Conservation (phyloP, 176 grass and related monocot genomes). For the Avena atlantica region DNA sequence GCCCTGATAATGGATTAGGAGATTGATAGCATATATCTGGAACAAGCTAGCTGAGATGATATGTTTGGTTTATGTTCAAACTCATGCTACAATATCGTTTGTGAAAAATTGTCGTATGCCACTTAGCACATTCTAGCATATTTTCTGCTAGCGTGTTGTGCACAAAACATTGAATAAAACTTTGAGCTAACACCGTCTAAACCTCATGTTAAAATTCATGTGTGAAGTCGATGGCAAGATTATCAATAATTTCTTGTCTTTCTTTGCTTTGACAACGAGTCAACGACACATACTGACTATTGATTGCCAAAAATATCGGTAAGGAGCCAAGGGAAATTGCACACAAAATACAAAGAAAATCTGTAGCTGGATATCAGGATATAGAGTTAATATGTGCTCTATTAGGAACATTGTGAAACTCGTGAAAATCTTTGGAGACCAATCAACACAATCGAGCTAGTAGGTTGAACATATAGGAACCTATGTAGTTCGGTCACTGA, state of each 20-base stretch:
- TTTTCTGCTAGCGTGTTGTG: not conserved
- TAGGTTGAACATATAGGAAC: too few relatives aligned
- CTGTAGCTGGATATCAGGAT: too few relatives aligned
- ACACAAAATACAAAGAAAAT: too few relatives aligned
- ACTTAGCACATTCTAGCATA: not conserved
- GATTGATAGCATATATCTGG: not conserved
- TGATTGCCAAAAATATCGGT: too few relatives aligned
- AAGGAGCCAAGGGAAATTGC: too few relatives aligned
- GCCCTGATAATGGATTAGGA: not conserved
- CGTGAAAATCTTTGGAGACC: too few relatives aligned
- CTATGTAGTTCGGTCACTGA: too few relatives aligned
- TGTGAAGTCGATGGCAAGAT: not conserved
- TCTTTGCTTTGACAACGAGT: not conserved
- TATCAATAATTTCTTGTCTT: not conserved
- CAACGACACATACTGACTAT: too few relatives aligned
- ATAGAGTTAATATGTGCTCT: too few relatives aligned
- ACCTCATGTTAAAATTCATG: not conserved
- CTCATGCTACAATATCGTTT: not conserved
- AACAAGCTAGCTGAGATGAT: not conserved
- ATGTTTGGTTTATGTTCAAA: not conserved
- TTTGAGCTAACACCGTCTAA: not conserved
- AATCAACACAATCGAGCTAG: too few relatives aligned
- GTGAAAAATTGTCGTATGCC: not conserved
- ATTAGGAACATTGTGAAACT: too few relatives aligned
- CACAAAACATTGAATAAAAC: not conserved